phyloP scores from a whole-genome alignment of 495 filamentous ascomycete species.

The Podospora comata region DNA sequence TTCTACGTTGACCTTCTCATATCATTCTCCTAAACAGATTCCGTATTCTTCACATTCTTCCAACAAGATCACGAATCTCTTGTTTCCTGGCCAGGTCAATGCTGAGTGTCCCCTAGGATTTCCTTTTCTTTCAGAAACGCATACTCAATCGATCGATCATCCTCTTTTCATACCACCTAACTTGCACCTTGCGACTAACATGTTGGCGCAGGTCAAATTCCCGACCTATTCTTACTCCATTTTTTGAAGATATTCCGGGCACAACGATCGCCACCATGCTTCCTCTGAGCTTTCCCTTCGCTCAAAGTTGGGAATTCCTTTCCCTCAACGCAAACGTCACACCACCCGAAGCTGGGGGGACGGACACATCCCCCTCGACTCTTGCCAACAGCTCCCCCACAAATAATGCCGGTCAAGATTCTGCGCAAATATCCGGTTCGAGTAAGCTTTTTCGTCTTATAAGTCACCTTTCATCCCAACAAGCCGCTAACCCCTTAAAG shows the following conservation, averaged over 20 bases:
- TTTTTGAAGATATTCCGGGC: background rate
- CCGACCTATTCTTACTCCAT: background rate
- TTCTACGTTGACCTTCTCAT: background rate
- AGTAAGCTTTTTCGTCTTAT: background rate
- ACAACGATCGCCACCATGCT: background rate
- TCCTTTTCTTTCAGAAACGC: background rate
- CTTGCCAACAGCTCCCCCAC: background rate
- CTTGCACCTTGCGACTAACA: conserved; percentile 1
- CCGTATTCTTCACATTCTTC: background rate
- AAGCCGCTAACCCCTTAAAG: background rate
- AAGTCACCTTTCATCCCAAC: background rate
- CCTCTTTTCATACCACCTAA: background rate
- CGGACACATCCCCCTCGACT: background rate
- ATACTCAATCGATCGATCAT: background rate
- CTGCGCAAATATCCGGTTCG: background rate
- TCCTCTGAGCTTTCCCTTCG: background rate
- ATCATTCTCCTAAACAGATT: background rate
- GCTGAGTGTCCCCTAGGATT: background rate
- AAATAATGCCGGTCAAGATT: background rate
- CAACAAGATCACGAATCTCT: background rate
- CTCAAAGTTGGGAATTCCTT: background rate
- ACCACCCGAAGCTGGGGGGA: background rate
- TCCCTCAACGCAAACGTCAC: background rate
- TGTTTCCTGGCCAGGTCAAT: background rate
- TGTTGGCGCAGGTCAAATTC: background rate